A percentile compares a stretch with the other conserved stretches of the same genome.
Conservation (phyloP, 2,329 filamentous ascomycete species). For the Pyrenophora seminiperda region DNA sequence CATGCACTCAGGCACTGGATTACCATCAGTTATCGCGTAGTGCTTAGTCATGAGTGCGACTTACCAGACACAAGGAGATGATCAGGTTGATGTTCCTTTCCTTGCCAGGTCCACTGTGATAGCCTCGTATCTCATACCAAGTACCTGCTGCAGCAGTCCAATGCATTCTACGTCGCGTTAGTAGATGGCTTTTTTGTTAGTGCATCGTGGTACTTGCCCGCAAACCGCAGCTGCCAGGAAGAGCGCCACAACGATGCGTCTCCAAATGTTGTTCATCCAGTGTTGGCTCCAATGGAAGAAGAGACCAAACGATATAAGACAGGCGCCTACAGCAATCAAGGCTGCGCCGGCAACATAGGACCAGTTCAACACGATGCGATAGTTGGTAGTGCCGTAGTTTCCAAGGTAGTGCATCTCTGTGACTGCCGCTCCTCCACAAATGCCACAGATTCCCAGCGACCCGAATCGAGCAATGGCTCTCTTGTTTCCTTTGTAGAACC, state of each 20-base stretch:
- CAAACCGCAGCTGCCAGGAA: conserved; percentile 76
- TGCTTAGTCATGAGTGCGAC: conserved; percentile 59
- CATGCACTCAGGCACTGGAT: conserved; percentile 50
- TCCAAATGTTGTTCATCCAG: conserved; percentile 82
- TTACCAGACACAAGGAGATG: conserved; percentile 72
- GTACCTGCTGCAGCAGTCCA: conserved; percentile 80
- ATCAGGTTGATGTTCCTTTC: conserved; percentile 69
- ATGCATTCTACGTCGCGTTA: conserved; percentile 64
- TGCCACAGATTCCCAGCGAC: conserved; percentile 62
- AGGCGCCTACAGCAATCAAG: conserved; percentile 74
- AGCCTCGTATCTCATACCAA: conserved; percentile 62
- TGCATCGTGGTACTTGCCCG: conserved; percentile 49
- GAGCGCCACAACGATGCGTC: conserved; percentile 68
- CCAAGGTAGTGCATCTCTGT: conserved; percentile 88
- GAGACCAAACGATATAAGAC: conserved; percentile 69
- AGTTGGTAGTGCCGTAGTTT: conserved; percentile 82
- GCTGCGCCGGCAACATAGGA: conserved; percentile 70
- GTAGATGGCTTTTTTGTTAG: neutral
- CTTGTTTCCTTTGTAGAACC: conserved; percentile 39
- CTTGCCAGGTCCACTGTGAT: conserved; percentile 47
- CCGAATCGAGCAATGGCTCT: conserved; percentile 32
- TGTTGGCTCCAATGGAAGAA: conserved; percentile 78
- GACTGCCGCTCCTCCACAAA: conserved; percentile 74
- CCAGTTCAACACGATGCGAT: conserved; percentile 65
- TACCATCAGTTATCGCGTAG: conserved; percentile 65